A percentile compares a stretch with the other conserved stretches of the same genome.
These are phyloP conservation scores for Dispira parvispora DNA, from an alignment of 192 early-diverging fungal species.

Conservation along the genomic window DNA sequence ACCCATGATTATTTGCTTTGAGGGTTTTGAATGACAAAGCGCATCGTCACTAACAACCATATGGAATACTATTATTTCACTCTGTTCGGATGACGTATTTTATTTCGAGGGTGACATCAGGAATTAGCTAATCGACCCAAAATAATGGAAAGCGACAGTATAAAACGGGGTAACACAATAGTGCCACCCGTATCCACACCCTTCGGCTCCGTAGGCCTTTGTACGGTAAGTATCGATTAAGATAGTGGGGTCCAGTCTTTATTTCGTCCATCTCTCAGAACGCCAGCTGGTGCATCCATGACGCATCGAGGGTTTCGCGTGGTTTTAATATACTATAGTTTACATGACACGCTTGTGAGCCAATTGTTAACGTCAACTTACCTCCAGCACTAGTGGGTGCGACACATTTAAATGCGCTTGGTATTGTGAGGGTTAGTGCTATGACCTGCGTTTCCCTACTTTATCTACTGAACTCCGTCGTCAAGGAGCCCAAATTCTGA, in stretches of 20 bases:
- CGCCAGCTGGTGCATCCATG: not conserved
- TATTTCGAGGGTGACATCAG: slow-evolving; percentile 18
- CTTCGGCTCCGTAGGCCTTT: not conserved
- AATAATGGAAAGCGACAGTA: slow-evolving; percentile 29
- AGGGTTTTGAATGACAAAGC: too few relatives aligned
- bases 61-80: not conserved
- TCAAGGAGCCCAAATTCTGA: slow-evolving; percentile 48
- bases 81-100: not conserved
- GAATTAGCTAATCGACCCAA: slow-evolving; percentile 19
- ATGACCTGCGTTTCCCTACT: slow-evolving; percentile 71
- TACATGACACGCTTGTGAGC: not conserved
- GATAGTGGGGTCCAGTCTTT: slow-evolving; percentile 29
- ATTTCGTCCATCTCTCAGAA: slow-evolving; percentile 35
- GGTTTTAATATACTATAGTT: not conserved
- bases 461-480: slow-evolving; percentile 34
- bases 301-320: not conserved
- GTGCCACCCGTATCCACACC: slow-evolving; percentile 16
- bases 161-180: slow-evolving; percentile 20
- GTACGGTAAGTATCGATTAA: not conserved
- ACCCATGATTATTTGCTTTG: too few relatives aligned
- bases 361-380: not conserved
- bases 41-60: not conserved
- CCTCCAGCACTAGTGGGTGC: not conserved
- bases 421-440: slow-evolving; percentile 27
- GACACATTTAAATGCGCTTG: not conserved